Conservation (phyloP, 192 early-diverging fungal species). For the Diversispora epigaea region DNA sequence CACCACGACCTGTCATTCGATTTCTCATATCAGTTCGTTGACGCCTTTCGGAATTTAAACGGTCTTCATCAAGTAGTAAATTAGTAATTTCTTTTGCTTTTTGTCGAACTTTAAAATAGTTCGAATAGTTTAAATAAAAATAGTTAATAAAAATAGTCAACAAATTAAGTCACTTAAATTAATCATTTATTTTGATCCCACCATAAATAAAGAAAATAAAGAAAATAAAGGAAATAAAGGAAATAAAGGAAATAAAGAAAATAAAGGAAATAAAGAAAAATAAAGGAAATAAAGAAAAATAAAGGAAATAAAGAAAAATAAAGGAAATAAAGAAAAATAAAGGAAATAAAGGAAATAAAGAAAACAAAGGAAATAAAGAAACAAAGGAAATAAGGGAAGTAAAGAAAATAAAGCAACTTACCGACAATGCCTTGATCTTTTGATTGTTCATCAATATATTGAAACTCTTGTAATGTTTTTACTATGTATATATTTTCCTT, state of each 20-base stretch:
- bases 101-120: slow-evolving; percentile 69
- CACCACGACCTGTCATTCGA: slow-evolving; percentile 53
- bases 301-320: too few relatives aligned
- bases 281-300: too few relatives aligned
- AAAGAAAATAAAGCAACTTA: slow-evolving; percentile 34
- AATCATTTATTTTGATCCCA: background rate
- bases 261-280: too few relatives aligned
- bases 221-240: too few relatives aligned
- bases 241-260: too few relatives aligned
- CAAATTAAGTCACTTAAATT: background rate
- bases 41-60: slow-evolving; percentile 73
- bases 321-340: too few relatives aligned
- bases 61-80: slow-evolving; percentile 74
- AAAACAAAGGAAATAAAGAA: too few relatives aligned
- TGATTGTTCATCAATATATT: slow-evolving; percentile 89
- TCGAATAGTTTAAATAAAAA: background rate
- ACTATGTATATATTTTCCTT: slow-evolving; percentile 89
- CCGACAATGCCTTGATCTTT: slow-evolving; percentile 90
- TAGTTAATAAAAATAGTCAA: background rate
- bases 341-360: too few relatives aligned
- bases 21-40: slow-evolving; percentile 62
- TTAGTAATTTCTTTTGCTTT: slow-evolving; percentile 88
- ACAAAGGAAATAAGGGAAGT: too few relatives aligned
- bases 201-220: too few relatives aligned
- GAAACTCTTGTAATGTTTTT: slow-evolving; percentile 96